These are phyloP conservation scores for Arctium minus DNA, from an alignment of 129 eudicot genomes.

Conservation along the genomic window DNA sequence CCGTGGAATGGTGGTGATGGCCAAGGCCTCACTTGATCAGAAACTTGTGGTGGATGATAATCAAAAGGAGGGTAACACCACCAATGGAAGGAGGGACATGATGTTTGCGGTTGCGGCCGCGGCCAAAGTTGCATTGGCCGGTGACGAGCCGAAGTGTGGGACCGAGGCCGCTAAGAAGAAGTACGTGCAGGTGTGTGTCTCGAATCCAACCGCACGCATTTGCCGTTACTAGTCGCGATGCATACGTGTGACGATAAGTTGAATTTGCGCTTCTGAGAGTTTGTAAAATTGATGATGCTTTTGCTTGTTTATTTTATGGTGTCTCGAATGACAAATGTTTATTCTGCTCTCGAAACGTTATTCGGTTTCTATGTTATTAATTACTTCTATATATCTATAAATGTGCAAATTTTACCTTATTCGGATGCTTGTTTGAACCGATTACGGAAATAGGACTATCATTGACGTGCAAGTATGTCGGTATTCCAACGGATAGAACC, in stretches of 20 bases:
- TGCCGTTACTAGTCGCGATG: slow-evolving; percentile 26
- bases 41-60: slow-evolving; percentile 16
- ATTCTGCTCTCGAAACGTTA: background rate
- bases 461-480: no score
- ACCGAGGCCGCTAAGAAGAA: slow-evolving; percentile 81
- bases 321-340: background rate
- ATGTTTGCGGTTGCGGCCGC: slow-evolving; percentile 70
- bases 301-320: background rate
- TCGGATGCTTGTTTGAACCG: no score
- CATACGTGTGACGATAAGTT: background rate
- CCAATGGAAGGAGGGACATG: slow-evolving; percentile 62
- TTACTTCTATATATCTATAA: no score
- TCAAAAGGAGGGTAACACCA: slow-evolving; percentile 24
- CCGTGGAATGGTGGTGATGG: slow-evolving; percentile 31
- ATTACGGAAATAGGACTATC: no score
- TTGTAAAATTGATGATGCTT: background rate
- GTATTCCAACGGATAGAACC: no score
- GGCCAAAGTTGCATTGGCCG: slow-evolving; percentile 70
- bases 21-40: slow-evolving; percentile 43
- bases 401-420: no score
- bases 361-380: background rate
- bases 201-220: slow-evolving; percentile 75
- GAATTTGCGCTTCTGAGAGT: slow-evolving; percentile 17
- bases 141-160: slow-evolving; percentile 70
- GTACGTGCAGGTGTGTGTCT: slow-evolving; percentile 66